These are phyloP conservation scores for Starmerella stellata DNA, from an alignment of 805 yeast species.

Conservation along the genomic window DNA sequence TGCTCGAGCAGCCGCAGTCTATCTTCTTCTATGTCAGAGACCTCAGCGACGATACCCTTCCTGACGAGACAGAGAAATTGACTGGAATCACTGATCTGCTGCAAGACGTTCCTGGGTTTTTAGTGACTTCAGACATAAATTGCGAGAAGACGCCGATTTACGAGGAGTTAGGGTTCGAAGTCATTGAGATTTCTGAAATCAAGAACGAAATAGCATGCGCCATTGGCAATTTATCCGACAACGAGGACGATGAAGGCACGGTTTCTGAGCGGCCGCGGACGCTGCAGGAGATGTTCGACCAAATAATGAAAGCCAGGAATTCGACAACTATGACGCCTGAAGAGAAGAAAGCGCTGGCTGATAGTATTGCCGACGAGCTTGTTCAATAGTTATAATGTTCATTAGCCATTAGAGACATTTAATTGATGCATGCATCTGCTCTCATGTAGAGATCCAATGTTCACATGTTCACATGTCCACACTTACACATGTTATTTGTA, in stretches of 20 bases:
- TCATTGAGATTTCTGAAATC: background rate
- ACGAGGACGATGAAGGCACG: background rate
- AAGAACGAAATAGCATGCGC: background rate
- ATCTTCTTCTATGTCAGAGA: constrained; percentile 20
- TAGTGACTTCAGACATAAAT: background rate
- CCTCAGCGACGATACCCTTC: background rate
- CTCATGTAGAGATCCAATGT: no score
- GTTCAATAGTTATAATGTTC: no score
- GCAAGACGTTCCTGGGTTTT: background rate
- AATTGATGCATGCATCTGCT: no score
- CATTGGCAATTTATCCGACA: background rate
- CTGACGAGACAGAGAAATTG: no score
- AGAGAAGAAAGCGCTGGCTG: constrained; percentile 22
- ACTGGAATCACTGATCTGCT: no score
- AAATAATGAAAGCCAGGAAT: constrained; percentile 17
- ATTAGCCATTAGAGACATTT: no score
- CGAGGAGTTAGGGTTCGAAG: background rate
- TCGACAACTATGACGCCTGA: constrained; percentile 17
- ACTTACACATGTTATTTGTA: no score
- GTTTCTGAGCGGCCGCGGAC: constrained; percentile 8
- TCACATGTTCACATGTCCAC: no score
- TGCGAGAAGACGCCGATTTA: background rate
- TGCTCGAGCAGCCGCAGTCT: no score
- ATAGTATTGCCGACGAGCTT: constrained; percentile 22
- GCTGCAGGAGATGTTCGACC: constrained; percentile 18